Conservation (phyloP, 2,329 filamentous ascomycete genomes). For the Aspergillus candidus region DNA sequence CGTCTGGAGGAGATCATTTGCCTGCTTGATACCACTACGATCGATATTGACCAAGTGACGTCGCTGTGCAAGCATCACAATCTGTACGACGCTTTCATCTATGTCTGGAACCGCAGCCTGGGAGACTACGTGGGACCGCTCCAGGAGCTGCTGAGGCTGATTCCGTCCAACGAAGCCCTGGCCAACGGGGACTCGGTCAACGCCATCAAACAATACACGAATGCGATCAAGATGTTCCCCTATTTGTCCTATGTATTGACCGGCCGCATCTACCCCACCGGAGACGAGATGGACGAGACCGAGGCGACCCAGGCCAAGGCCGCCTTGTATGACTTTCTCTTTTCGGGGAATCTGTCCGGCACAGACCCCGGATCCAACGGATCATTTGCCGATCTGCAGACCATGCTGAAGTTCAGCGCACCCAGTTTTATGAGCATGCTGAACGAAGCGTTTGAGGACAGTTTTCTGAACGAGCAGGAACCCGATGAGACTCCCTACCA, state of each 20-base stretch:
- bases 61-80: conserved; percentile 83
- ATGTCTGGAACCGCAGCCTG: conserved; percentile 92
- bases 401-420: conserved; percentile 81
- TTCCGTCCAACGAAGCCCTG: conserved; percentile 18
- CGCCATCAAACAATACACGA: conserved; percentile 51
- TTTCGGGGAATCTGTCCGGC: conserved; percentile 60
- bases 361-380: conserved; percentile 47
- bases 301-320: conserved; percentile 72
- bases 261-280: conserved; percentile 84
- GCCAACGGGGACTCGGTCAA: conserved; percentile 45
- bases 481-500: conserved; percentile 52
- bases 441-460: conserved; percentile 95
- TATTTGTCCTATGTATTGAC: conserved; percentile 91
- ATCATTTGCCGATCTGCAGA: conserved; percentile 76
- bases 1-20: conserved; percentile 92
- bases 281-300: conserved; percentile 65
- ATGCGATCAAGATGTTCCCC: conserved; percentile 86
- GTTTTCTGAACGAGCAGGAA: conserved; percentile 77
- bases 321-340: conserved; percentile 87
- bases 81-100: conserved; percentile 90
- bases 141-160: conserved; percentile 64
- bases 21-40: conserved; percentile 78
- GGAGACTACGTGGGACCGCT: conserved; percentile 86
- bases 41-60: conserved; percentile 92
- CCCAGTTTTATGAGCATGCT: conserved; percentile 89